These are phyloP conservation scores for Pezicula radicicola DNA, from an alignment of 2,329 filamentous ascomycete species.

Conservation along the genomic window DNA sequence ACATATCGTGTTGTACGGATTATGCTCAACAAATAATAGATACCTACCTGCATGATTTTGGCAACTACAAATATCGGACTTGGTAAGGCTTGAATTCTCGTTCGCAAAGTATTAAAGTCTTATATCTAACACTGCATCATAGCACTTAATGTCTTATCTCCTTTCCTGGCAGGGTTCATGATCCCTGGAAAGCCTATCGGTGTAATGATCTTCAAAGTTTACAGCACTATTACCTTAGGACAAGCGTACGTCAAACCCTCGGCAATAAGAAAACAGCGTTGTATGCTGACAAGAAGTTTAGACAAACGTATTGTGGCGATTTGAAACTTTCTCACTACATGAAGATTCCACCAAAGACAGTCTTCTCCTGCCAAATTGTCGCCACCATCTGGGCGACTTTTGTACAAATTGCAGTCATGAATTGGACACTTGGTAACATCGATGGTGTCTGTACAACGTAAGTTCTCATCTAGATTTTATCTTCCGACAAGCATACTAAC, in stretches of 20 bases:
- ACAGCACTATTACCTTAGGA: slow-evolving; percentile 64
- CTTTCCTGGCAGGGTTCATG: slow-evolving; percentile 72
- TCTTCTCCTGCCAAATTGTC: slow-evolving; percentile 47
- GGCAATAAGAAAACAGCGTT: no score
- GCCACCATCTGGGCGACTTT: slow-evolving; percentile 46
- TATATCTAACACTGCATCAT: slow-evolving; percentile 32
- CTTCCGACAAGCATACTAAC: neutral
- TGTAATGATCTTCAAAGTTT: slow-evolving; percentile 78
- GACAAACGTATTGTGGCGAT: slow-evolving; percentile 22
- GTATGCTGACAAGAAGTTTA: slow-evolving; percentile 56
- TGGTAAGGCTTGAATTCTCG: slow-evolving; percentile 29
- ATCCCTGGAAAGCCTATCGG: slow-evolving; percentile 62
- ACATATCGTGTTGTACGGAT: no score
- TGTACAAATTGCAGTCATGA: slow-evolving; percentile 46
- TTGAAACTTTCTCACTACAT: slow-evolving; percentile 62
- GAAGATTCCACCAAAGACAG: slow-evolving; percentile 53
- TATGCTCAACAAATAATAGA: slow-evolving; percentile 4
- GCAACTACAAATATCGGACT: slow-evolving; percentile 64
- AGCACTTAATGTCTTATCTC: slow-evolving; percentile 68
- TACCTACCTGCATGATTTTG: slow-evolving; percentile 68
- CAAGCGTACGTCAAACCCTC: slow-evolving; percentile 46
- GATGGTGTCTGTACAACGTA: slow-evolving; percentile 36
- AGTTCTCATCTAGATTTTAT: slow-evolving; percentile 11
- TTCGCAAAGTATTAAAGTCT: no score
- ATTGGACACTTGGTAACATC: slow-evolving; percentile 45